A percentile compares a stretch with the other conserved stretches of the same genome.
Evolutionary conservation across 1,284 basidiomycete genomes (phyloP).

Genomic region (Singerocomus inundabilis): DNA sequence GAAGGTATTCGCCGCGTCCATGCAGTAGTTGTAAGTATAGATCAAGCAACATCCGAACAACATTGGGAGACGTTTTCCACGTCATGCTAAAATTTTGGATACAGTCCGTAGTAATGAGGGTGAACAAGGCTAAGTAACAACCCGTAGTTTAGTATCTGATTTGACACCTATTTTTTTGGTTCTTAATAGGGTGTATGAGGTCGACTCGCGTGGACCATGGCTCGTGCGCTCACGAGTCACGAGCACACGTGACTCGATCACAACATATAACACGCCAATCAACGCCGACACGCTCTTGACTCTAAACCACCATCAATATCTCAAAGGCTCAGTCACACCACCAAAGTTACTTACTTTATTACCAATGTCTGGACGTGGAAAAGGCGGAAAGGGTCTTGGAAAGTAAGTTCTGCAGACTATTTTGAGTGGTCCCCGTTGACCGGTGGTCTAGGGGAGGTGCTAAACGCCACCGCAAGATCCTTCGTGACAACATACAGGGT

Average conservation of each 20-base stretch:
- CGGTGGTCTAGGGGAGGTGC: constrained; percentile 75
- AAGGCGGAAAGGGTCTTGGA: constrained; percentile 41
- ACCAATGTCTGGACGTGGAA: constrained; percentile 45
- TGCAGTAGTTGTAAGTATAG: not conserved
- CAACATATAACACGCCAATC: constrained; percentile 31
- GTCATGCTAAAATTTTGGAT: not conserved
- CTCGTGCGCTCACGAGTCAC: not conserved
- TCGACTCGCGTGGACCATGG: not conserved
- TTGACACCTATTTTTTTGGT: no score
- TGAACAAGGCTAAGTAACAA: no score
- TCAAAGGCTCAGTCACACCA: constrained; percentile 5
- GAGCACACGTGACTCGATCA: constrained; percentile 25
- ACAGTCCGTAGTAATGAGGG: no score
- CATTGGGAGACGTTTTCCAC: not conserved
- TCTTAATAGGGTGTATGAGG: no score
- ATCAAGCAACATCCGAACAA: no score
- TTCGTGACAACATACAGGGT: constrained; percentile 76
- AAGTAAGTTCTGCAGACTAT: constrained; percentile 14
- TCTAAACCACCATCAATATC: constrained; percentile 24
- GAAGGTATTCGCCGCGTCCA: not conserved
- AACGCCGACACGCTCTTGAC: constrained; percentile 24
- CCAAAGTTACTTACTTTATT: constrained; percentile 14
- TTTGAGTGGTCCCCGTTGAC: constrained; percentile 33
- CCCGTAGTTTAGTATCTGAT: no score
- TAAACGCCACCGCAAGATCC: constrained; percentile 71